Percentiles rank a stretch among this genome's conserved stretches.
Evolutionary conservation across 192 early-diverging fungal species (phyloP).

Genomic region (Endogone sp.): DNA sequence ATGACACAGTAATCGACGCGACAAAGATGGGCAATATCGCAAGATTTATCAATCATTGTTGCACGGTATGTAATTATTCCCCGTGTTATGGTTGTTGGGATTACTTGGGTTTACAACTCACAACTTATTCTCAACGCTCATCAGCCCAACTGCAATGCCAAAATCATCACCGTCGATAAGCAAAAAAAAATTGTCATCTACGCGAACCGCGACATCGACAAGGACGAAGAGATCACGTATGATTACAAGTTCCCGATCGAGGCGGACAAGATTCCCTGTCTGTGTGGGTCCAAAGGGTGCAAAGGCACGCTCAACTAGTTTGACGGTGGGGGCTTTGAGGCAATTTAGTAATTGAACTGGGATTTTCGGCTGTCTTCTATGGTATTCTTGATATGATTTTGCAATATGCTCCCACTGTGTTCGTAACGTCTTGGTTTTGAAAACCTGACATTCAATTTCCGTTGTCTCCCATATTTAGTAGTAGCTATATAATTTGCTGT

Average conservation of each 20-base stretch:
- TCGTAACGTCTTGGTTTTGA: no score
- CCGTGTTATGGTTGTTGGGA: background rate
- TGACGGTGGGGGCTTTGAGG: no score
- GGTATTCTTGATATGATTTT: no score
- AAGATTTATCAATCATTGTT: slow-evolving; percentile 98
- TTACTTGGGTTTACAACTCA: background rate
- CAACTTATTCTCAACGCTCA: slow-evolving; percentile 2
- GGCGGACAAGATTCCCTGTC: slow-evolving; percentile 96
- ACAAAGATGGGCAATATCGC: slow-evolving; percentile 97
- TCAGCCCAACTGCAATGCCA: slow-evolving; percentile 97
- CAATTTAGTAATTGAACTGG: no score
- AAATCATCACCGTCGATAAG: slow-evolving; percentile 87
- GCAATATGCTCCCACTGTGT: no score
- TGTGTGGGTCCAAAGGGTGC: slow-evolving; percentile 85
- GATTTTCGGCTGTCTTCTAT: no score
- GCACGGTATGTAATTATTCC: slow-evolving; percentile 60
- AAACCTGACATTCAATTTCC: no score
- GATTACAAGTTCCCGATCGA: slow-evolving; percentile 97
- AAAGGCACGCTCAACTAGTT: slow-evolving; percentile 71
- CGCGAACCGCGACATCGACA: slow-evolving; percentile 89
- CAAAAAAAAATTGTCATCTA: slow-evolving; percentile 98
- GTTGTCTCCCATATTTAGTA: no score
- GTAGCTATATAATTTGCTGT: no score
- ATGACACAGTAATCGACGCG: slow-evolving; percentile 94
- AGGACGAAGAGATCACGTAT: slow-evolving; percentile 98